These are phyloP conservation scores for Dorcoceras hygrometricum DNA, from an alignment of 257 asterid species.

Conservation along the genomic window DNA sequence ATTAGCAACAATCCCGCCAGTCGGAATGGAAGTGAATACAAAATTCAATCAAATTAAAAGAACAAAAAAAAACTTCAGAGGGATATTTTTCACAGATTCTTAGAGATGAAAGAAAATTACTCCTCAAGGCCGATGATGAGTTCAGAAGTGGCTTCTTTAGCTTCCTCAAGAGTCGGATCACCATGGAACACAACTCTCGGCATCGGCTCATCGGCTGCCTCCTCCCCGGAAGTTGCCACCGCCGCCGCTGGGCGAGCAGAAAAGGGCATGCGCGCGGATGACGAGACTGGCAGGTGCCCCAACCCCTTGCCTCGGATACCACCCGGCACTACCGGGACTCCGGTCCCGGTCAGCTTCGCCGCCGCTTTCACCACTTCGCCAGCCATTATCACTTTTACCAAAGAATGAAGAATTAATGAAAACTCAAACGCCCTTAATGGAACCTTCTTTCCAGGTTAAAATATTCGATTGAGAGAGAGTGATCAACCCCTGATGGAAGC, in stretches of 20 bases:
- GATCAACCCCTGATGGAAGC: too few relatives aligned
- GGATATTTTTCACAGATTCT: not conserved
- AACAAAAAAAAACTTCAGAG: too few relatives aligned
- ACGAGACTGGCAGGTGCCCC: constrained; percentile 36
- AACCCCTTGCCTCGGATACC: constrained; percentile 46
- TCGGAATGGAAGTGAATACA: not conserved
- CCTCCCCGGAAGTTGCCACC: constrained; percentile 32
- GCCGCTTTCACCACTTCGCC: constrained; percentile 68
- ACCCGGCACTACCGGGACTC: constrained; percentile 34
- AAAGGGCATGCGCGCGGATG: constrained; percentile 37
- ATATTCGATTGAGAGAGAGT: too few relatives aligned
- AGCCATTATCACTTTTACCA: constrained; percentile 30
- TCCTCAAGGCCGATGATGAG: constrained; percentile 39
- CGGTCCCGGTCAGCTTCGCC: constrained; percentile 70
- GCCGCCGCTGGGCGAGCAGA: constrained; percentile 25
- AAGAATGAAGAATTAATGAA: not conserved
- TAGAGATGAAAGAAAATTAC: constrained; percentile 20
- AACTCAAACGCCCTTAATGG: too few relatives aligned
- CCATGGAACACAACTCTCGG: constrained; percentile 40
- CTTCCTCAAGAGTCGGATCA: constrained; percentile 42
- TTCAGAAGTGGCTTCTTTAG: constrained; percentile 44
- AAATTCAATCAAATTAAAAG: not conserved
- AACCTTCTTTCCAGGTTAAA: too few relatives aligned
- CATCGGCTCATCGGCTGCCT: constrained; percentile 11
- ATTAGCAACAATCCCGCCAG: too few relatives aligned